Base-by-base conservation (phyloP, 805 yeast species). In the Wickerhamiella allomyrinae region DNA sequence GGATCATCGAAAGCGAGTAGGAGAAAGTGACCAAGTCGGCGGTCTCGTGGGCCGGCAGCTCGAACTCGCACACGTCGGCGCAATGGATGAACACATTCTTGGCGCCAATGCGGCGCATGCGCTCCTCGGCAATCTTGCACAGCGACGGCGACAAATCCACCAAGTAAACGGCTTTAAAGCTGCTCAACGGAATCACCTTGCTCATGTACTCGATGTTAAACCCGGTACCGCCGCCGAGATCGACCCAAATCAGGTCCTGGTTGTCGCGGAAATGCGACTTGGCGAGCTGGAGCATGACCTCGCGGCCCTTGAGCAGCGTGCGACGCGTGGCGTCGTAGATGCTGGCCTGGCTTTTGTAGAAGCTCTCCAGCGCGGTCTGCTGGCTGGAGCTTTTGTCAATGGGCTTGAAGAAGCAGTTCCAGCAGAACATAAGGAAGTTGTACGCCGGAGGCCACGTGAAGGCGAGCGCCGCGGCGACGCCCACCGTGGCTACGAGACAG, bases 141-240 rank as follows among this genome's bases (percentile, higher is more conserved):
- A 83, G 66, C 1, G 87, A 79, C 7, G 87, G 82, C 1, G 87
- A 79, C 45, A 82, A 66, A 57, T 82, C 94, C 38, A 82, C 75
- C 43, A 82, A 67, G 54, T 79, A 79, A 39, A 82, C 69, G 11
- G 79, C 79, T 49, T 71, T 69, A 59, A 82, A 83, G 2, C 59
- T 56, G 22, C 62, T 49, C 34, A 77, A 58, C 11, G 75, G 67
- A 39, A 71, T 61, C 37, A 74, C 61, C 34, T 65, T 56, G 56
- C 78, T 66, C 93, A 82, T 82, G 52, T 70, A 68, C 59, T 82
- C 91, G 52, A 82, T 77, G 61, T 82, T 82, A 59, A 76, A 68
- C 38, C 93, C 94, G 5, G 94, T 82, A 20, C 94, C 94, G 24
- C 93, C 93, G 40, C 93, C 94, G 54, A 83, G 71, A 36, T 56